These are phyloP conservation scores for Hyphodiscus sp. DNA, from an alignment of 2,329 filamentous ascomycete species.

Conservation along the genomic window DNA sequence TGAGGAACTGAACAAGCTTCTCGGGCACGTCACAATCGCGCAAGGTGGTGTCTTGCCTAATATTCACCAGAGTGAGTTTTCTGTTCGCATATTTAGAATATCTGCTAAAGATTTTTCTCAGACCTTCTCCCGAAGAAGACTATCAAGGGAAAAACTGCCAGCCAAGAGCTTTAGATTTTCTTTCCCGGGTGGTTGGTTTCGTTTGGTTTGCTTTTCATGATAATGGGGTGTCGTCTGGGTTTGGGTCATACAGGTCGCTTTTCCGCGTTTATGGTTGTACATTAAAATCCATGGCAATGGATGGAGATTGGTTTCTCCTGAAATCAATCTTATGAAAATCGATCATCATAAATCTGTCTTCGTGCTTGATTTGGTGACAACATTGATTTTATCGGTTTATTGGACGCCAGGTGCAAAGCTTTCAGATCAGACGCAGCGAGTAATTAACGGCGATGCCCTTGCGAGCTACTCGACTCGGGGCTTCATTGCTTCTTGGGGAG, in stretches of 20 bases:
- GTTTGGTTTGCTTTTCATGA: slow-evolving; percentile 54
- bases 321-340: slow-evolving; percentile 31
- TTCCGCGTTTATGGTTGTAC: slow-evolving; percentile 60
- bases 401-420: too few relatives aligned
- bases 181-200: slow-evolving; percentile 50
- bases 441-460: too few relatives aligned
- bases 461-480: too few relatives aligned
- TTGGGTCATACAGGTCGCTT: slow-evolving; percentile 64
- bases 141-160: slow-evolving; percentile 85
- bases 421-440: too few relatives aligned
- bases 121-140: slow-evolving; percentile 99
- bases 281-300: slow-evolving; percentile 60
- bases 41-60: slow-evolving; percentile 96
- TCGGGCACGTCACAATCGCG: slow-evolving; percentile 93
- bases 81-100: neutral
- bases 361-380: neutral
- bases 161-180: slow-evolving; percentile 81
- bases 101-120: slow-evolving; percentile 37
- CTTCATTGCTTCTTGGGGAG: too few relatives aligned
- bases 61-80: slow-evolving; percentile 86
- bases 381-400: too few relatives aligned
- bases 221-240: slow-evolving; percentile 70
- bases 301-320: slow-evolving; percentile 28
- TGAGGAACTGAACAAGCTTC: slow-evolving; percentile 98
- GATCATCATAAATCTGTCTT: slow-evolving; percentile 12